Conservation (phyloP, 805 yeast genomes). For the Kodamaea nitidulidarum region DNA sequence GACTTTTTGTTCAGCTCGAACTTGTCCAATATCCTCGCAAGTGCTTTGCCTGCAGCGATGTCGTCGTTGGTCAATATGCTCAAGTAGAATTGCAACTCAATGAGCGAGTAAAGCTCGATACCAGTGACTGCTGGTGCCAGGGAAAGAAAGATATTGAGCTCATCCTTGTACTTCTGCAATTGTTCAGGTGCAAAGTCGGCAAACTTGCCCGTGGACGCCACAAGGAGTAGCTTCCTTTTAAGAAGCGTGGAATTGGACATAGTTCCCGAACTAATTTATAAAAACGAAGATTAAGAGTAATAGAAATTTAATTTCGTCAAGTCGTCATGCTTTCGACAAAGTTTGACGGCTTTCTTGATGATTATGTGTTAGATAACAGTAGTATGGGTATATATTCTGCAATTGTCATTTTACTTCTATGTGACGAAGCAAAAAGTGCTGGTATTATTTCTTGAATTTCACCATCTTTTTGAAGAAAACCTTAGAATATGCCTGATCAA, state of each 20-base stretch:
- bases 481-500: too few species aligned
- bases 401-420: too few species aligned
- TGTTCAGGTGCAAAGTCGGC: constrained; percentile 46
- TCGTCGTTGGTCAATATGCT: constrained; percentile 60
- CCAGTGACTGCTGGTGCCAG: constrained; percentile 34
- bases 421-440: too few species aligned
- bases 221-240: constrained; percentile 46
- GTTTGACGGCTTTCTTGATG: too few species aligned
- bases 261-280: too few species aligned
- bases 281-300: too few species aligned
- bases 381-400: too few species aligned
- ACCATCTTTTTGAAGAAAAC: too few species aligned
- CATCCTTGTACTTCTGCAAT: constrained; percentile 32
- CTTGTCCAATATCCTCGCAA: constrained; percentile 64
- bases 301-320: too few species aligned
- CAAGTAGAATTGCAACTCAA: constrained; percentile 71
- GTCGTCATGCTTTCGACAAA: too few species aligned
- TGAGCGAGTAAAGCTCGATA: constrained; percentile 49
- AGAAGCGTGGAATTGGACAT: constrained; percentile 6
- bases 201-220: constrained; percentile 51
- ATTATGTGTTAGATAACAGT: too few species aligned
- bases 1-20: constrained; percentile 46
- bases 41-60: constrained; percentile 61
- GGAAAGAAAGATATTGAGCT: constrained; percentile 35
- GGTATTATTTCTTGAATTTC: too few species aligned